Percentiles rank a stretch among this genome's conserved stretches.
Evolutionary conservation across 306 rosid genomes (phyloP).

Genomic region (Ammopiptanthus mongolicus): DNA sequence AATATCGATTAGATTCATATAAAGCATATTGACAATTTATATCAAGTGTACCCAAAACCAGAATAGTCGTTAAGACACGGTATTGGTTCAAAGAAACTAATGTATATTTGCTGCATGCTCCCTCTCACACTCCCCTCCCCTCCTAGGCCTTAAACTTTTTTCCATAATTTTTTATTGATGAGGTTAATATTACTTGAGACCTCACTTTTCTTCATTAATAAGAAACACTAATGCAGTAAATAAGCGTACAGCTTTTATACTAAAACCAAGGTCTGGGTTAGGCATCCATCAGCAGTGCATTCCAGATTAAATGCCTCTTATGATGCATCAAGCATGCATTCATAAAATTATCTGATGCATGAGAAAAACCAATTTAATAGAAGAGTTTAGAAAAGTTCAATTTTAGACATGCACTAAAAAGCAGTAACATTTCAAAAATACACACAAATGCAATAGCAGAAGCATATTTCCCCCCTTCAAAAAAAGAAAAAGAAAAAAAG

Average conservation of each 20-base stretch:
- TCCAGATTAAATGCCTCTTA: background rate
- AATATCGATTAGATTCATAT: constrained; percentile 22
- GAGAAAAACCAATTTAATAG: background rate
- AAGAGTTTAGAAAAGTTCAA: background rate
- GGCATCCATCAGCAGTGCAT: background rate
- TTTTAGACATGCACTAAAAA: background rate
- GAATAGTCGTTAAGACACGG: background rate
- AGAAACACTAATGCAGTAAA: background rate
- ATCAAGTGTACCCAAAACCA: background rate
- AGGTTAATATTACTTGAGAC: background rate
- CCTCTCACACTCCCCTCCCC: background rate
- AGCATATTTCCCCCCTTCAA: background rate
- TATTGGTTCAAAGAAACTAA: background rate
- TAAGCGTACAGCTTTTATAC: background rate
- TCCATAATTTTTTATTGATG: background rate
- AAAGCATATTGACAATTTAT: background rate
- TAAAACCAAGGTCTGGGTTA: background rate
- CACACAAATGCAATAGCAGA: background rate
- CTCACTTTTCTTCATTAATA: background rate
- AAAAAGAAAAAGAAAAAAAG: background rate
- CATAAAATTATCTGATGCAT: background rate
- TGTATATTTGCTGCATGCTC: background rate
- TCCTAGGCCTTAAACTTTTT: background rate
- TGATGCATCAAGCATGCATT: background rate
- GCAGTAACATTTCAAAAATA: background rate